These are phyloP conservation scores for Quercus lobata DNA, from an alignment of 331 rosid genomes.

Conservation along the genomic window DNA sequence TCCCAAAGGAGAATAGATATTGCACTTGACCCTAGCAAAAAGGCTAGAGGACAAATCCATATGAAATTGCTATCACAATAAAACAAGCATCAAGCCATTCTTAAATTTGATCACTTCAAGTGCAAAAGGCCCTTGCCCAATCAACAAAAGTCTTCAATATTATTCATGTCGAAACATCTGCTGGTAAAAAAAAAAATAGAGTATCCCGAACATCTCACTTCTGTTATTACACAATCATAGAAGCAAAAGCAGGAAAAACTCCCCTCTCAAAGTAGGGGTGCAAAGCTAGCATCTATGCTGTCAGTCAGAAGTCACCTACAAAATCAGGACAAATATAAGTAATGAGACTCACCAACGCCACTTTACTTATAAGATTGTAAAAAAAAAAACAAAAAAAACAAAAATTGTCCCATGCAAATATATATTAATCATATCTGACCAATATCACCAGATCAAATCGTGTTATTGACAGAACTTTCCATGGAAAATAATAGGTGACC, in stretches of 20 bases:
- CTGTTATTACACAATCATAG: constrained; percentile 38
- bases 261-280: not conserved
- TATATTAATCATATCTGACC: not conserved
- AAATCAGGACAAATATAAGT: not conserved
- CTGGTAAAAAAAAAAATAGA: not conserved
- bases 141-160: not conserved
- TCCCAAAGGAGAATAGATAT: not conserved
- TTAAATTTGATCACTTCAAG: not conserved
- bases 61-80: not conserved
- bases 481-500: not conserved
- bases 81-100: not conserved
- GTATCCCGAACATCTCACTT: constrained; percentile 32
- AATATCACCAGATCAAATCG: not conserved
- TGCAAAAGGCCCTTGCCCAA: not conserved
- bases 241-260: not conserved
- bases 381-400: not conserved
- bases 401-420: not conserved
- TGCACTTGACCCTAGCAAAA: not conserved
- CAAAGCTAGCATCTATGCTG: constrained; percentile 5
- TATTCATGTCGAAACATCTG: constrained; percentile 6
- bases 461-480: too few relatives aligned
- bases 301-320: constrained; percentile 52
- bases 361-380: not conserved
- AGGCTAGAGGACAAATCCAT: not conserved
- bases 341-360: not conserved